phyloP scores from a whole-genome alignment of 2,329 filamentous ascomycete species.

The Pseudogymnoascus sp. region DNA sequence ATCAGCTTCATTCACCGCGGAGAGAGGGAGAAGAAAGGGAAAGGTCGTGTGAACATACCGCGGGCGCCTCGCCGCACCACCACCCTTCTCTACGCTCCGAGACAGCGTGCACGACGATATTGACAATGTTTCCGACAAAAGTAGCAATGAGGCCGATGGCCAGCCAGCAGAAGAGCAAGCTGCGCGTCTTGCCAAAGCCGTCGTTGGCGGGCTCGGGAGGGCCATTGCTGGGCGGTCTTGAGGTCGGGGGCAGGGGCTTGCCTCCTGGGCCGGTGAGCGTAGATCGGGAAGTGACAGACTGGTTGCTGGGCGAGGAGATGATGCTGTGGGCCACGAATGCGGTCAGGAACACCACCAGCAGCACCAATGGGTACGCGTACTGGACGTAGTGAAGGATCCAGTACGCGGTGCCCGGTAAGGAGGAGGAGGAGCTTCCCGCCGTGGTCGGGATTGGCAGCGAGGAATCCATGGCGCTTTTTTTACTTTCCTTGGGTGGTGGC shows the following conservation, averaged over 20 bases:
- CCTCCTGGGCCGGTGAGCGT: constrained; percentile 69
- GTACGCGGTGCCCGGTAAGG: background rate
- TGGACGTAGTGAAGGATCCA: constrained; percentile 24
- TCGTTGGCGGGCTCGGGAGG: constrained; percentile 37
- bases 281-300: constrained; percentile 30
- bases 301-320: constrained; percentile 38
- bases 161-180: constrained; percentile 63
- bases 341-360: constrained; percentile 55
- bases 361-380: constrained; percentile 50
- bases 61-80: constrained; percentile 74
- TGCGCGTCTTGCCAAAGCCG: constrained; percentile 33
- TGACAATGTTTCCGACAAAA: constrained; percentile 65
- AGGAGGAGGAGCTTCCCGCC: background rate
- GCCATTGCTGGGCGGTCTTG: constrained; percentile 44
- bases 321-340: constrained; percentile 55
- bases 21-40: background rate
- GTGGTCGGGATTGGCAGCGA: background rate
- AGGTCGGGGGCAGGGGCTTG: constrained; percentile 63
- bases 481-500: background rate
- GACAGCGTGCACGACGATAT: constrained; percentile 68
- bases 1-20: background rate
- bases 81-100: constrained; percentile 54
- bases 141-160: constrained; percentile 62
- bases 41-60: constrained; percentile 45
- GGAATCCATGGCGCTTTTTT: background rate